These are phyloP conservation scores for Carex myosuroides DNA, from an alignment of 176 grass and related monocot species.

Conservation along the genomic window DNA sequence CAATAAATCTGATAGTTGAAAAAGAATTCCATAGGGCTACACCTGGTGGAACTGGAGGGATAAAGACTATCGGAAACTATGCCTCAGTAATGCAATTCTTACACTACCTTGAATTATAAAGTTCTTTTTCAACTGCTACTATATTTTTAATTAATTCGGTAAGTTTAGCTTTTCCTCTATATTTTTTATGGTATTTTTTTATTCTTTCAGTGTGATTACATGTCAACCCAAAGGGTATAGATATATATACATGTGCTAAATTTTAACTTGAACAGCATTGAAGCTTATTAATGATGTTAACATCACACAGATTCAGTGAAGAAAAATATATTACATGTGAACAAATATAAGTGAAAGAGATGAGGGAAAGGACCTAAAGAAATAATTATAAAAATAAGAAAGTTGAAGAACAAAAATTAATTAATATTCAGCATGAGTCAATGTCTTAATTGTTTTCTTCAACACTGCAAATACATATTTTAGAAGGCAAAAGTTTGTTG, in stretches of 20 bases:
- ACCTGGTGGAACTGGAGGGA: conserved; percentile 82
- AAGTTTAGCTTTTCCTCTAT: not conserved
- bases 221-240: not conserved
- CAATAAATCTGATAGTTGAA: conserved; percentile 93
- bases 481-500: not conserved
- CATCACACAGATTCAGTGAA: not conserved
- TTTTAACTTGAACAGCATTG: not conserved
- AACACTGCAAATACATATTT: not conserved
- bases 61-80: conserved; percentile 98
- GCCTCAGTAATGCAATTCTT: conserved; percentile 61
- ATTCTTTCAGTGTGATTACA: not conserved
- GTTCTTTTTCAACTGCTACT: not conserved
- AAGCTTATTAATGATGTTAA: not conserved
- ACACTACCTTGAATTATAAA: conserved; percentile 1
- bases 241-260: not conserved
- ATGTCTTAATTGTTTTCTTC: not conserved
- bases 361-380: not conserved
- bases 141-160: not conserved
- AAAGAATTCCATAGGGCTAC: conserved; percentile 72
- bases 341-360: not conserved
- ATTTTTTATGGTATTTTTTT: not conserved
- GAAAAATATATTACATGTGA: not conserved
- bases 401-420: not conserved
- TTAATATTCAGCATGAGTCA: not conserved
- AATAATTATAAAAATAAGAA: not conserved